phyloP scores from a whole-genome alignment of 805 yeast genomes.

The Yarrowia sp. region DNA sequence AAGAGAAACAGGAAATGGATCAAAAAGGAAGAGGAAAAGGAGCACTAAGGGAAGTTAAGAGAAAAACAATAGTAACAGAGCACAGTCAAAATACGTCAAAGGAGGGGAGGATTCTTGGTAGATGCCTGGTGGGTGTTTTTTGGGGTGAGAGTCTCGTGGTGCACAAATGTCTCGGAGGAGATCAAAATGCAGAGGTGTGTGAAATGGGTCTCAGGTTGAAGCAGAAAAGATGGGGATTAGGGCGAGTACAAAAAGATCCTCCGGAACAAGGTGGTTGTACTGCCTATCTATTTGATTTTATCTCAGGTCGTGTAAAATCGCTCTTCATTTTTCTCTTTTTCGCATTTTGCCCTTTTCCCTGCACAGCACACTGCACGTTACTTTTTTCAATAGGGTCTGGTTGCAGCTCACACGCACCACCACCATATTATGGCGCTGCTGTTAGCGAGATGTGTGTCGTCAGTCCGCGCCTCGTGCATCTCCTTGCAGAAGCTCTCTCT shows the following conservation, averaged over 20 bases:
- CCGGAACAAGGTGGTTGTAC: too few relatives aligned
- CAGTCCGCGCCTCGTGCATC: conserved; percentile 8
- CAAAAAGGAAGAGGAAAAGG: not conserved
- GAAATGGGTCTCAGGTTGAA: too few relatives aligned
- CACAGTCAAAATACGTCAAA: too few relatives aligned
- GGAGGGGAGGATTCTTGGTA: too few relatives aligned
- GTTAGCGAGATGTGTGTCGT: conserved; percentile 1
- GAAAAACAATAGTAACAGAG: too few relatives aligned
- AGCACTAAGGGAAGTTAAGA: not conserved
- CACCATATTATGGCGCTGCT: not conserved
- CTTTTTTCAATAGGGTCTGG: not conserved
- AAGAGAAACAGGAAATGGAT: not conserved
- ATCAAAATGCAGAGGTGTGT: too few relatives aligned
- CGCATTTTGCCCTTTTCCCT: not conserved
- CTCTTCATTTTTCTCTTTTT: not conserved
- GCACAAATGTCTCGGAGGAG: too few relatives aligned
- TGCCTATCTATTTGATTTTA: not conserved
- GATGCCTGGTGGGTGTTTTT: too few relatives aligned
- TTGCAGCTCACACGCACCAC: not conserved
- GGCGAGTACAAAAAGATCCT: too few relatives aligned
- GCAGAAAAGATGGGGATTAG: too few relatives aligned
- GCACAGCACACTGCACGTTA: not conserved
- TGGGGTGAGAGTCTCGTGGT: too few relatives aligned
- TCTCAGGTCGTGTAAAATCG: not conserved
- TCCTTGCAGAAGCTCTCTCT: not conserved